Evolutionary conservation across 169 alveolate genomes (phyloP).

Genomic region (Plasmodium inui): DNA sequence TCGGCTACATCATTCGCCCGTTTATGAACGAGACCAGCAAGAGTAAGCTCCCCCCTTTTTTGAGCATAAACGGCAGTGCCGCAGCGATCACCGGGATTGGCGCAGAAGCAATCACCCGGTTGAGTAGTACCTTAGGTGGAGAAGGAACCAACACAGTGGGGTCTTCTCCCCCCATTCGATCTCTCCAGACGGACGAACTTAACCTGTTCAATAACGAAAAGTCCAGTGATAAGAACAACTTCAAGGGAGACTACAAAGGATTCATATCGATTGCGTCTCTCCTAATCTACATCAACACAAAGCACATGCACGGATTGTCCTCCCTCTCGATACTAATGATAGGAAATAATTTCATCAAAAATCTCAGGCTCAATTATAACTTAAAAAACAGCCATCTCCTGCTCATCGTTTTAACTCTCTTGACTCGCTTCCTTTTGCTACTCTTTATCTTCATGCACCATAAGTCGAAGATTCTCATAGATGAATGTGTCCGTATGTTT

Average conservation of each 20-base stretch:
- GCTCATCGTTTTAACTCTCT: not conserved
- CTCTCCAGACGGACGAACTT: slow-evolving; percentile 17
- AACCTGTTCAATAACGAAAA: slow-evolving; percentile 24
- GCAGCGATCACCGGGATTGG: slow-evolving; percentile 2
- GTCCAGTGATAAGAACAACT: not conserved
- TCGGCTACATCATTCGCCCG: slow-evolving; percentile 61
- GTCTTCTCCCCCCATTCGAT: not conserved
- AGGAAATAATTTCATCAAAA: slow-evolving; percentile 67
- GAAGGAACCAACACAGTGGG: not conserved
- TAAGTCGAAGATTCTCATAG: not conserved
- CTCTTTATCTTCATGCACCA: slow-evolving; percentile 35
- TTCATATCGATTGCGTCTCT: slow-evolving; percentile 63
- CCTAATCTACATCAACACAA: slow-evolving; percentile 55
- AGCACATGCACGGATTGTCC: slow-evolving; percentile 55
- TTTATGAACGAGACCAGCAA: slow-evolving; percentile 14
- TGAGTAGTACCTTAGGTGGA: too few species aligned
- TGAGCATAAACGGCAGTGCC: slow-evolving; percentile 14
- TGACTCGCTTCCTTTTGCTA: slow-evolving; percentile 32
- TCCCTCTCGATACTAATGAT: slow-evolving; percentile 36
- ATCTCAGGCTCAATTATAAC: slow-evolving; percentile 45
- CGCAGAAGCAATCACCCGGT: not conserved
- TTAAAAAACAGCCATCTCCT: slow-evolving; percentile 39
- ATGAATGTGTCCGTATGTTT: slow-evolving; percentile 8
- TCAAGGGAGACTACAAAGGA: slow-evolving; percentile 67
- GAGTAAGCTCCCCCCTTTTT: slow-evolving; percentile 42